phyloP scores from a whole-genome alignment of 441 rosid genomes.

The Eruca vesicaria region DNA sequence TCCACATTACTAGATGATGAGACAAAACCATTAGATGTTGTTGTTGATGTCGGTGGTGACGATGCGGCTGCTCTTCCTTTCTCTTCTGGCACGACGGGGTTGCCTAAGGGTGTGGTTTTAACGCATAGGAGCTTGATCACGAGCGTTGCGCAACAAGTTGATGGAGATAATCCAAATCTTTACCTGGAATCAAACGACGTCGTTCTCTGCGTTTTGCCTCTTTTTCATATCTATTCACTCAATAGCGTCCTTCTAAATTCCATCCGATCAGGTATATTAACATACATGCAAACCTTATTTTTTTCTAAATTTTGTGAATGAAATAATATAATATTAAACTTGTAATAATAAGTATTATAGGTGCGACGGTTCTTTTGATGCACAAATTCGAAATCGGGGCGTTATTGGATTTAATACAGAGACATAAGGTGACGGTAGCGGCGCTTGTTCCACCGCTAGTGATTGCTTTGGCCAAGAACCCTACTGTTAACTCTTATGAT shows the following conservation, averaged over 20 bases:
- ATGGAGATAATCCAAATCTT: slow-evolving; percentile 85
- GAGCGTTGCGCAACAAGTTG: slow-evolving; percentile 91
- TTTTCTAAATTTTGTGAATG: not conserved
- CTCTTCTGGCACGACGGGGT: slow-evolving; percentile 92
- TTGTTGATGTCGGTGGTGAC: slow-evolving; percentile 45
- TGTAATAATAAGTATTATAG: slow-evolving; percentile 4
- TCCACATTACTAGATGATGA: slow-evolving; percentile 28
- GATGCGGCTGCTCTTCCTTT: slow-evolving; percentile 77
- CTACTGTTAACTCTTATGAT: slow-evolving; percentile 59
- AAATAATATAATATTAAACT: not conserved
- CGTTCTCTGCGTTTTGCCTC: slow-evolving; percentile 74
- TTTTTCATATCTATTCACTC: slow-evolving; percentile 80
- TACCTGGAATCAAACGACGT: slow-evolving; percentile 56
- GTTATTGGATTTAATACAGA: slow-evolving; percentile 66
- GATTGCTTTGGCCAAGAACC: slow-evolving; percentile 75
- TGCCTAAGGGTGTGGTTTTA: slow-evolving; percentile 81
- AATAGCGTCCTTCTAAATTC: slow-evolving; percentile 73
- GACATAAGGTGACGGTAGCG: slow-evolving; percentile 66
- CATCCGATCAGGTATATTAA: slow-evolving; percentile 43
- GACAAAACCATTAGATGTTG: slow-evolving; percentile 11
- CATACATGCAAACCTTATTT: not conserved
- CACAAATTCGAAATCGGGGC: slow-evolving; percentile 79
- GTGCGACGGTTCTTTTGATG: slow-evolving; percentile 76
- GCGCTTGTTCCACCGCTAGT: slow-evolving; percentile 92
- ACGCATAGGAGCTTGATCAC: slow-evolving; percentile 81